Evolutionary conservation across 1,284 basidiomycete genomes (phyloP), one percentile per base, ranked within the genome.

Genomic region (Cutaneotrichosporon curvatum): DNA sequence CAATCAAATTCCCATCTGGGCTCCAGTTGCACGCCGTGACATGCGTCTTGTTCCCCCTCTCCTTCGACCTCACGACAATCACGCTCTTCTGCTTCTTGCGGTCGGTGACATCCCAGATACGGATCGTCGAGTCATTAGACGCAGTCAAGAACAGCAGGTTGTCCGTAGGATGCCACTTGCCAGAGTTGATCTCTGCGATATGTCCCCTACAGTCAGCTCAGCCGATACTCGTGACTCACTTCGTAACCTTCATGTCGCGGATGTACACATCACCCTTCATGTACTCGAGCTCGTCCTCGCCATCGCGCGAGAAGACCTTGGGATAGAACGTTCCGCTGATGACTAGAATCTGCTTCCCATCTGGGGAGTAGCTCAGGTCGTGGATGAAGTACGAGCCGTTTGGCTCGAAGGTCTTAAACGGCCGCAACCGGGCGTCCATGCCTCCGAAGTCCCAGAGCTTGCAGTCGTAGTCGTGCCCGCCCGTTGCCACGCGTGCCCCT

Each of bases 391-490:
- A 96, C 58, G 83, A 87, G 50, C 87, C 90, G 48, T 85, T 82
- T 49, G 91, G 87, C 69, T 98, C 91, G 80, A 87, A 97, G 55
- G 80, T 86, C 73, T 90, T 87, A 79, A 98, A 98, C 14, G 95
- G 92, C 66, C 87, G 86, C 68, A 85, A 79, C 4, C 68, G 57
- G 55, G 78, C 74, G 60, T 87, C 85, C 94, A 99, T 98, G 7
- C 95, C 95, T 61, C 94, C 95, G 73, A 98, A 98, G 71, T 99
- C 95, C 92, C 92, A 99, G 43, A 98, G 72, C 71, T 97, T 97
- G 72, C 87, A 84, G 70, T 94, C 88, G 65, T 97, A 97, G 72
- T 99, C 95, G 71, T 96, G 85, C 15, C 86, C 87, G 10, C 95
- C 95, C 2, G 89, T 87, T 6, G 87, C 75, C 23, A 99, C 75